Evolutionary conservation across 352 stramenopile genomes (phyloP), one percentile per base, ranked within the genome.

Genomic region (Pythium insidiosum): DNA sequence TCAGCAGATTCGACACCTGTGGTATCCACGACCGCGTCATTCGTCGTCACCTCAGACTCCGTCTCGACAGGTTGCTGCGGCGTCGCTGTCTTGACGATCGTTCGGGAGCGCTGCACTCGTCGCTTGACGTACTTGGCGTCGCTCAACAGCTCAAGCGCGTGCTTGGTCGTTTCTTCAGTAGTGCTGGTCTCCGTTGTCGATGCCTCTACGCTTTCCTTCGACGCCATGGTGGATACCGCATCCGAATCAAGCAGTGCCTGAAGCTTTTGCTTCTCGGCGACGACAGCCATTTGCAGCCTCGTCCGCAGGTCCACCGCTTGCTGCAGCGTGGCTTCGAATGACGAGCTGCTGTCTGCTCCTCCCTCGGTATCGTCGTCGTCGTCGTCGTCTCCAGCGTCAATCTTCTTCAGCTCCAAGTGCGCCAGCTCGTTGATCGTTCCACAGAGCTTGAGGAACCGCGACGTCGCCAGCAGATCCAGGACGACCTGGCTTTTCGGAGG

Each of bases 401-500:
- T 63, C 5, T 39, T 43, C 47, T 67, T 68, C 4, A 80, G 56
- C 16, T 76, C 63, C 18, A 78, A 62, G 30, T 87, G 73, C 4
- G 77, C 77, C 7, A 89, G 66, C 22, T 86, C 73, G 44, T 80
- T 87, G 36, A 87, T 83, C 4, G 73, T 72, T 49, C 66, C 78
- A 34, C 82, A 74, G 36, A 89, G 23, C 41, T 85, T 85, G 37
- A 89, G 39, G 58, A 85, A 71, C 0, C 77, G 72, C 43, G 77
- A 81, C 0, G 72, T 89, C 13, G 77, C 82, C 35, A 86, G 50
- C 28, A 87, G 62, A 53, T 89, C 72, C 22, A 86, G 56, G 19
- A 89, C 63, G 1, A 68, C 67, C 9, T 69, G 47, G 19, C 61
- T 77, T 13, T 58, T 65, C 23, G 73, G 76, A 7, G 77, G 69